Evolutionary conservation across 2,329 filamentous ascomycete species (phyloP), one percentile per base, ranked within the genome.

Genomic region (Nannizziopsis arthrosporioides): DNA sequence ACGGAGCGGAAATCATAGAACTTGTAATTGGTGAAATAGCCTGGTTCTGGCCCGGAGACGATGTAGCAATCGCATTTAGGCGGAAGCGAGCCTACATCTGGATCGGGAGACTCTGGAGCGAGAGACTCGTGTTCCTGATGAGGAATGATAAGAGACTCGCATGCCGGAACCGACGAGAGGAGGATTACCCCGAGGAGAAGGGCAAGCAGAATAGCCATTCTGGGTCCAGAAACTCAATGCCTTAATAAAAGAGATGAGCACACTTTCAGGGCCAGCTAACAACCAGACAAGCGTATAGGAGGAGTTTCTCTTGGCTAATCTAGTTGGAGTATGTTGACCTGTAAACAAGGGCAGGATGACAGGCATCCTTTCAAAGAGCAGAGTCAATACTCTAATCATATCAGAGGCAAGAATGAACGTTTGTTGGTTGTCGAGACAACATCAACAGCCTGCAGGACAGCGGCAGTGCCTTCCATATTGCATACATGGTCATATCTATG

Each of bases 21-120:
- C 44, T 66, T 68, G 62, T 75, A 69, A 58, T 74, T 66, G 41
- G 70, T 65, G 54, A 75, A 75, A 58, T 72, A 73, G 5, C 64
- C 61, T 14, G 67, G 66, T 7, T 67, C 61, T 2, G 67, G 55
- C 4, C 64, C 63, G 1, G 67, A 64, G 22, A 73, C 63, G 7
- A 68, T 61, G 51, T 73, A 75, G 59, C 72, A 74, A 47, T 70
- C 66, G 53, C 72, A 74, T 39, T 67, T 58, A 30, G 54, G 44
- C 11, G 12, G 15, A 15, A 15, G 47, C 53, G 27, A n/a, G 17
- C 22, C 14, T 22, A 10, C 8, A 17, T 43, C 11, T 17, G 7
- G 22, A 27, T 4, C 22, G 22, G 7, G 4, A 27, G 22, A 27
- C 3, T 27, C 22, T 3, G 22, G 22, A 7, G 3, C 22, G 22